These are phyloP conservation scores for Nyssa sinensis DNA, from an alignment of 148 eudicot species.

Conservation along the genomic window DNA sequence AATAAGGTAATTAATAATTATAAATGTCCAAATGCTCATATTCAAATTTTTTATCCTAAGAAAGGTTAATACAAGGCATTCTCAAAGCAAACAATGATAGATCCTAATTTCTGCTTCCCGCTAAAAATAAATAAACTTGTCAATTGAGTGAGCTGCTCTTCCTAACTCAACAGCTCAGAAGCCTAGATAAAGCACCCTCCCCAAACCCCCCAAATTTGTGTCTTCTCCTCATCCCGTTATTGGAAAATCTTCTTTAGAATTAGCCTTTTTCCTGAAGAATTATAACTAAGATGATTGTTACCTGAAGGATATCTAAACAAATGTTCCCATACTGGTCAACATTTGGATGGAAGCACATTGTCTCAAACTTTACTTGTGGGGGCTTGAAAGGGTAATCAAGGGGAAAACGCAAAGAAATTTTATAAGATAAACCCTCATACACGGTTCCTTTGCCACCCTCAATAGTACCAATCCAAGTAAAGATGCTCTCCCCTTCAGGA, in stretches of 20 bases:
- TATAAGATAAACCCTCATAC: slow-evolving; percentile 45
- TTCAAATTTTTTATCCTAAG: neutral
- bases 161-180: neutral
- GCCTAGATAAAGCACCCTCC: neutral
- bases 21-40: neutral
- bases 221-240: neutral
- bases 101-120: neutral
- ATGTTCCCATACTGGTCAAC: slow-evolving; percentile 50
- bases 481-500: slow-evolving; percentile 50
- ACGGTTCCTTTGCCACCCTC: slow-evolving; percentile 46
- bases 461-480: slow-evolving; percentile 47
- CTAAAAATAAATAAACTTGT: neutral
- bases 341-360: slow-evolving; percentile 55
- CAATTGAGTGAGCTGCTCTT: neutral
- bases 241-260: neutral
- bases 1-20: no score
- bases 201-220: no score
- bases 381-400: slow-evolving; percentile 48
- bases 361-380: slow-evolving; percentile 51
- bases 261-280: neutral
- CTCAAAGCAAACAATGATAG: neutral
- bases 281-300: slow-evolving; percentile 7
- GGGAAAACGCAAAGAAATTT: slow-evolving; percentile 44
- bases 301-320: slow-evolving; percentile 56
- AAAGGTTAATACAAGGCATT: no score